Conservation (phyloP, 129 eudicot species). For the Pulicaria dysenterica region DNA sequence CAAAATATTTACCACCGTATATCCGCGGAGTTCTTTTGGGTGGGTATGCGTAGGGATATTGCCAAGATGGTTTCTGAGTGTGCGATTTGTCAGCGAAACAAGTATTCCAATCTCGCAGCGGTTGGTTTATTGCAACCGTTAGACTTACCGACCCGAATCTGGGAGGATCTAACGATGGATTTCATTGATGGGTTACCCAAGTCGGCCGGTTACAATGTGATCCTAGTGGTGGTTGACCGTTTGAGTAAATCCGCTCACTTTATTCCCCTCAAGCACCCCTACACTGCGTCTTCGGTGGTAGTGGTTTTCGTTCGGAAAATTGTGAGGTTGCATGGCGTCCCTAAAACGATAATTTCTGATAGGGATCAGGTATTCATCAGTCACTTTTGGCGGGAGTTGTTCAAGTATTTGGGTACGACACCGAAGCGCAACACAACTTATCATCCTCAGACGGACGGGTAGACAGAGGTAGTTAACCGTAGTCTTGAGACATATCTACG, state of each 20-base stretch:
- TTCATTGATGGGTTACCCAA: no score
- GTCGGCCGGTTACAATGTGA: neutral
- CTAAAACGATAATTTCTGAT: no score
- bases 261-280: neutral
- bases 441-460: neutral
- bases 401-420: neutral
- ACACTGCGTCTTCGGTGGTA: no score
- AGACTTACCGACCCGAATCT: neutral
- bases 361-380: neutral
- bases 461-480: neutral
- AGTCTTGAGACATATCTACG: neutral
- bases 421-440: neutral
- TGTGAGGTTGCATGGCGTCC: no score
- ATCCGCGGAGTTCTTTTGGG: neutral
- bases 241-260: neutral
- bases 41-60: conserved; percentile 3
- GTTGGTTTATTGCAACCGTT: neutral
- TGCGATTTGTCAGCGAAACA: neutral
- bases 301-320: no score
- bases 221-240: neutral
- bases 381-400: neutral
- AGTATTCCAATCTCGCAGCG: neutral
- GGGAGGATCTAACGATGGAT: no score
- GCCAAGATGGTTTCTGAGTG: neutral
- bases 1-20: neutral